These are phyloP conservation scores for Falciphora oryzae DNA, from an alignment of 2,329 filamentous ascomycete genomes.

Conservation along the genomic window DNA sequence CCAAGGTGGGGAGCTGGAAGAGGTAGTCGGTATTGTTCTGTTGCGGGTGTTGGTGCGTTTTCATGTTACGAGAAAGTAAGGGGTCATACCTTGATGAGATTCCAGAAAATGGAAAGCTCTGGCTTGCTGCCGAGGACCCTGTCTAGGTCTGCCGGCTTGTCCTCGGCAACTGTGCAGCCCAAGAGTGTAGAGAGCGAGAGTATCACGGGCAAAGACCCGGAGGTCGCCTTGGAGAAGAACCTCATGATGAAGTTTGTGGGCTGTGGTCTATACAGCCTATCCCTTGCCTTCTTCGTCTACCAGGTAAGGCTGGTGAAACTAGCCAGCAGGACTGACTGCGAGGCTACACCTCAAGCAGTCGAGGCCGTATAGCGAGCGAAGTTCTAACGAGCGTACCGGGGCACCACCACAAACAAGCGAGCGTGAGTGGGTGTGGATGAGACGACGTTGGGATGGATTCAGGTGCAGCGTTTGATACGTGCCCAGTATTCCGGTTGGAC, in stretches of 20 bases:
- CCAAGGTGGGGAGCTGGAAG: constrained; percentile 3
- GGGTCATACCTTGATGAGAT: neutral
- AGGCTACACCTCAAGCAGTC: no score
- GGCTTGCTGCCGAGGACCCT: neutral
- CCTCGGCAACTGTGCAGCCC: neutral
- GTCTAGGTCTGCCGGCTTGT: constrained; percentile 1
- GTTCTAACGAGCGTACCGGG: neutral
- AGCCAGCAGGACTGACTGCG: neutral
- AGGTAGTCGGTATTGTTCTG: constrained; percentile 6
- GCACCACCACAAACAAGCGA: neutral
- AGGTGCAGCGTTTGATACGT: neutral
- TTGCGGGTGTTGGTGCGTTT: no score
- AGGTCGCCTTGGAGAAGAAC: neutral
- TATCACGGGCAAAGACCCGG: neutral
- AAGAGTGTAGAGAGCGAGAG: neutral
- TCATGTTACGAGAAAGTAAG: neutral
- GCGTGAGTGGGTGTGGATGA: neutral
- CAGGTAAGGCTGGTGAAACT: no score
- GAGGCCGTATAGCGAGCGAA: neutral
- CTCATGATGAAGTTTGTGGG: neutral
- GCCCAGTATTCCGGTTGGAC: no score
- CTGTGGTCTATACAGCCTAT: neutral
- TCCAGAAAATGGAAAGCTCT: constrained; percentile 5
- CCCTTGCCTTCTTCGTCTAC: no score
- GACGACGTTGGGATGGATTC: neutral